Conservation (phyloP, 192 early-diverging fungal genomes). For the Jimgerdemannia flammicorona region DNA sequence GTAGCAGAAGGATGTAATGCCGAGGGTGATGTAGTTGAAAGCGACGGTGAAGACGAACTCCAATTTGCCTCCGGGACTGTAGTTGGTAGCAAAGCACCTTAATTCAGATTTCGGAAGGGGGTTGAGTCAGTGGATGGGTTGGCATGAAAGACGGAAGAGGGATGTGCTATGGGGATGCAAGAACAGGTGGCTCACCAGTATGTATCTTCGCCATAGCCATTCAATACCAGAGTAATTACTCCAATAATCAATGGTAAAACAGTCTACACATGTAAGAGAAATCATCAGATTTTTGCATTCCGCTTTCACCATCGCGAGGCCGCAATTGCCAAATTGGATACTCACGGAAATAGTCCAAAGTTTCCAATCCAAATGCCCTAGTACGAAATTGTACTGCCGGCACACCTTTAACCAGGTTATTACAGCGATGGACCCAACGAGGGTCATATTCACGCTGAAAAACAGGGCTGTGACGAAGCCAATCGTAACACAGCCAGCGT, state of each 20-base stretch:
- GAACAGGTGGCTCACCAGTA: slow-evolving; percentile 9
- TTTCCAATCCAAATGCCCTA: slow-evolving; percentile 11
- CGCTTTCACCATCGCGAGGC: too few relatives aligned
- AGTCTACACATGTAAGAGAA: neutral
- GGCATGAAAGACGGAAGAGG: too few relatives aligned
- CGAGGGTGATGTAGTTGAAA: slow-evolving; percentile 9
- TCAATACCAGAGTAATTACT: neutral
- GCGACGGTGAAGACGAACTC: slow-evolving; percentile 8
- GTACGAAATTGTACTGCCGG: neutral
- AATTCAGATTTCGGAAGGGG: neutral
- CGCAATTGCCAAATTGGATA: neutral
- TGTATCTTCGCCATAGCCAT: slow-evolving; percentile 19
- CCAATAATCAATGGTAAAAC: slow-evolving; percentile 3
- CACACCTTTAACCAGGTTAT: slow-evolving; percentile 15
- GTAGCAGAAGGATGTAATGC: slow-evolving; percentile 12
- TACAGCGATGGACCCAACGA: slow-evolving; percentile 10
- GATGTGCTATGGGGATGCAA: neutral
- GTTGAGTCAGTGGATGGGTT: neutral
- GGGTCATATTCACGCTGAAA: slow-evolving; percentile 10
- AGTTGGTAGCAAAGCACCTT: slow-evolving; percentile 14
- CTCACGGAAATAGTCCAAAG: slow-evolving; percentile 1
- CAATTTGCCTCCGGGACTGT: slow-evolving; percentile 9
- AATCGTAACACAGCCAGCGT: neutral
- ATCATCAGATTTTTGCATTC: too few relatives aligned
- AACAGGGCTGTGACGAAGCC: slow-evolving; percentile 11